Evolutionary conservation across 495 filamentous ascomycete genomes (phyloP).

Genomic region (Aspergillus asperescens): DNA sequence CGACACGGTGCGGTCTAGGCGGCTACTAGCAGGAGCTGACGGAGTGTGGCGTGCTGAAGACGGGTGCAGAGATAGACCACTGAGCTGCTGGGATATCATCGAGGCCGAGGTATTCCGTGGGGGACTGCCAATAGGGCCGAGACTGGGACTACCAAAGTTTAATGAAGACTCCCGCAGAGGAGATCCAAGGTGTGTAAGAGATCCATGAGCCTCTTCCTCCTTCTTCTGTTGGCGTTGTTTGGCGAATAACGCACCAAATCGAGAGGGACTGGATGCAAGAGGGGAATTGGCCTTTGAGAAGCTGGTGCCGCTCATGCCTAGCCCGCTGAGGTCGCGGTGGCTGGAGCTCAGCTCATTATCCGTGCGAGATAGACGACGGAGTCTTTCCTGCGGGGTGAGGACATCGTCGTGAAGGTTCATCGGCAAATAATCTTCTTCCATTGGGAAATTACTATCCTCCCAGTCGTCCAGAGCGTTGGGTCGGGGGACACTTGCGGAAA

Average conservation of each 20-base stretch:
- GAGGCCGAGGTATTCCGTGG: slow-evolving; percentile 62
- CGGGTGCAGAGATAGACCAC: slow-evolving; percentile 44
- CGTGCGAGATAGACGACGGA: slow-evolving; percentile 72
- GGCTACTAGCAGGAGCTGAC: slow-evolving; percentile 29
- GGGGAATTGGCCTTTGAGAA: slow-evolving; percentile 78
- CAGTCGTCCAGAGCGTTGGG: slow-evolving; percentile 62
- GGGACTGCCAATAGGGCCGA: slow-evolving; percentile 56
- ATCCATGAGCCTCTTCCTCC: slow-evolving; percentile 53
- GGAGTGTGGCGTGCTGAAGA: slow-evolving; percentile 37
- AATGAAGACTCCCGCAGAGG: slow-evolving; percentile 83
- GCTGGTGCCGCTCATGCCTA: slow-evolving; percentile 56
- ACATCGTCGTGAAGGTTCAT: slow-evolving; percentile 86
- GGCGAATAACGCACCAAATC: slow-evolving; percentile 81
- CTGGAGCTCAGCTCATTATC: slow-evolving; percentile 58
- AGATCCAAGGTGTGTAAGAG: slow-evolving; percentile 85
- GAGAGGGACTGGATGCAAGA: slow-evolving; percentile 71
- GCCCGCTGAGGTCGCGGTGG: slow-evolving; percentile 54
- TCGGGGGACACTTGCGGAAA: slow-evolving; percentile 75
- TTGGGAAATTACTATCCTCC: slow-evolving; percentile 77
- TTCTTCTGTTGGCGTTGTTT: slow-evolving; percentile 67
- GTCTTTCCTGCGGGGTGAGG: slow-evolving; percentile 83
- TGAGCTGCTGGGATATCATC: slow-evolving; percentile 65
- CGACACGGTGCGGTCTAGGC: slow-evolving; percentile 41
- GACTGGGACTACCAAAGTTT: slow-evolving; percentile 54
- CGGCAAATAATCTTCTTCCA: slow-evolving; percentile 91